A percentile compares a stretch with the other conserved stretches of the same genome.
Evolutionary conservation across 2,329 filamentous ascomycete genomes (phyloP).

Genomic region (Boeremia exigua): DNA sequence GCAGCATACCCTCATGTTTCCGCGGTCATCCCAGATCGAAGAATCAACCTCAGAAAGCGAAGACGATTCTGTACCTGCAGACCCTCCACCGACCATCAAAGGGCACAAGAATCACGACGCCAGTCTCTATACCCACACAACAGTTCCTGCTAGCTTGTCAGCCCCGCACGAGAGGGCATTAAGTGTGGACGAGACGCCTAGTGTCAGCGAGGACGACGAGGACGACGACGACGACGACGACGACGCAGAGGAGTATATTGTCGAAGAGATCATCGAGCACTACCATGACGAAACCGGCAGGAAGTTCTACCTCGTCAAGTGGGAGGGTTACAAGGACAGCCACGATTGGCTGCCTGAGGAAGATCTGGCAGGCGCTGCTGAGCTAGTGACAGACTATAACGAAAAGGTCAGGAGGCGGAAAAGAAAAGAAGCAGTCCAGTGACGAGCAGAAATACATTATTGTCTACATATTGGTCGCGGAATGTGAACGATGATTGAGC

Average conservation of each 20-base stretch:
- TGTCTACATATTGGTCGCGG: neutral
- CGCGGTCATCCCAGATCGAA: conserved; percentile 1
- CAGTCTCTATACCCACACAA: neutral
- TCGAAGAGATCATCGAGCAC: conserved; percentile 40
- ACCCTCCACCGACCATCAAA: neutral
- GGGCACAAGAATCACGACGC: neutral
- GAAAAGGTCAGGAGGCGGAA: conserved; percentile 16
- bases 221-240: conserved; percentile 1
- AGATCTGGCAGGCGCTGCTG: conserved; percentile 33
- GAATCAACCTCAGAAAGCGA: conserved; percentile 1
- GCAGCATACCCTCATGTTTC: conserved; percentile 3
- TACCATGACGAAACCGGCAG: conserved; percentile 22
- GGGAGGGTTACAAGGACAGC: conserved; percentile 40
- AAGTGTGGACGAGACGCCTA: neutral
- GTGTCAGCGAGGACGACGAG: neutral
- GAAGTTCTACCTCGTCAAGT: conserved; percentile 43
- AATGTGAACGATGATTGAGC: too few species aligned
- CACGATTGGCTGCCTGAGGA: conserved; percentile 41
- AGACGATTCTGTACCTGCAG: neutral
- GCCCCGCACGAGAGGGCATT: neutral
- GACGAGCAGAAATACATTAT: neutral
- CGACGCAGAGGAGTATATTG: conserved; percentile 34
- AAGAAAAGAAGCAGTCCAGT: neutral
- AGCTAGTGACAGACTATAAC: conserved; percentile 37
- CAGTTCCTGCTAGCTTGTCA: neutral